Evolutionary conservation across 495 filamentous ascomycete species (phyloP).

Genomic region (Talaromyces borbonicus): DNA sequence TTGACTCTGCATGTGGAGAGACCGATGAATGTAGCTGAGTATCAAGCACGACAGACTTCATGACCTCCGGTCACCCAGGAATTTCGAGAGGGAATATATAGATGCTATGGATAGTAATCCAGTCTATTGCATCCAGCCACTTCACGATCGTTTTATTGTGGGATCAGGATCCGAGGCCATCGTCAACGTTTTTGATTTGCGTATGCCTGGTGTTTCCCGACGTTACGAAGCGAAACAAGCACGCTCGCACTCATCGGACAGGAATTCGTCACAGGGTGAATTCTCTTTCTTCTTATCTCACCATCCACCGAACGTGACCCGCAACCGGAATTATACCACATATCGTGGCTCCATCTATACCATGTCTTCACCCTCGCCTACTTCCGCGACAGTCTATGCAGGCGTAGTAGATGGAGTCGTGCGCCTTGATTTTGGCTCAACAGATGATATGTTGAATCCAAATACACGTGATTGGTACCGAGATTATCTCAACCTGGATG

Average conservation of each 20-base stretch:
- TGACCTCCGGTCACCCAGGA: slow-evolving; percentile 47
- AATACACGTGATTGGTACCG: slow-evolving; percentile 23
- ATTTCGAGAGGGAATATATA: slow-evolving; percentile 37
- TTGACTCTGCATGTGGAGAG: too few relatives aligned
- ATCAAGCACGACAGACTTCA: slow-evolving; percentile 41
- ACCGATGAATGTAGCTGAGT: too few relatives aligned
- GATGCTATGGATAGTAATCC: slow-evolving; percentile 47
- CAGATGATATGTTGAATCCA: slow-evolving; percentile 30
- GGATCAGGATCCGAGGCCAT: slow-evolving; percentile 47
- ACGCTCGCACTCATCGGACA: slow-evolving; percentile 1
- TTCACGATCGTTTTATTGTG: slow-evolving; percentile 47
- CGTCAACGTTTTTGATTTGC: slow-evolving; percentile 58
- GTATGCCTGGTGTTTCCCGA: slow-evolving; percentile 40
- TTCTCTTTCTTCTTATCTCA: slow-evolving; percentile 32
- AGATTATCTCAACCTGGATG: slow-evolving; percentile 13
- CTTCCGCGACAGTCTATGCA: slow-evolving; percentile 47
- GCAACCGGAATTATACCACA: slow-evolving; percentile 9
- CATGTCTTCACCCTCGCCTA: slow-evolving; percentile 46
- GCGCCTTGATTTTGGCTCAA: slow-evolving; percentile 43
- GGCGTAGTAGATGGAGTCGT: slow-evolving; percentile 44
- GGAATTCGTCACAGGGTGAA: slow-evolving; percentile 10
- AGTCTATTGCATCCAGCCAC: slow-evolving; percentile 49
- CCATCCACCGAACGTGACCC: slow-evolving; percentile 5
- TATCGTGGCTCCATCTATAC: slow-evolving; percentile 47
- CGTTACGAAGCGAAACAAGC: slow-evolving; percentile 22